A percentile compares a stretch with the other conserved stretches of the same genome.
Evolutionary conservation across 495 filamentous ascomycete genomes (phyloP).

Genomic region (Penicilliopsis zonata): DNA sequence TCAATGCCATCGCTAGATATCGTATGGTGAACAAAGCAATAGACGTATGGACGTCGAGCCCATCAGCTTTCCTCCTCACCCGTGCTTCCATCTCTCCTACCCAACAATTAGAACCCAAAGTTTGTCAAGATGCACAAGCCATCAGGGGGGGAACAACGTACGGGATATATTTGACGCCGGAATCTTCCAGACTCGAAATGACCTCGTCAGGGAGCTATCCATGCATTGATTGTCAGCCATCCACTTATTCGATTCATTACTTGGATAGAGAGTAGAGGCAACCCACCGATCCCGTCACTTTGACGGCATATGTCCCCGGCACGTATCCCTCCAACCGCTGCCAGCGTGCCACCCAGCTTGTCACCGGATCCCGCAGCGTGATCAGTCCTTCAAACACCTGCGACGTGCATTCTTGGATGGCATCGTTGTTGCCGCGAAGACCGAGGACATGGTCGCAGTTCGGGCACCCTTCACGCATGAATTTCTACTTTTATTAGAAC

Average conservation of each 20-base stretch:
- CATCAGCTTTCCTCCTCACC: constrained; percentile 33
- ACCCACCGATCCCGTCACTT: constrained; percentile 67
- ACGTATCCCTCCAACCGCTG: constrained; percentile 83
- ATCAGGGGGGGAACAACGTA: constrained; percentile 14
- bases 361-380: constrained; percentile 59
- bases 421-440: constrained; percentile 63
- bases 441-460: constrained; percentile 91
- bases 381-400: constrained; percentile 89
- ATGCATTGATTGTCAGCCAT: not conserved
- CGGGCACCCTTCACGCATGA: constrained; percentile 76
- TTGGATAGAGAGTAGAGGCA: constrained; percentile 1
- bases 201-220: constrained; percentile 52
- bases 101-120: too few relatives aligned
- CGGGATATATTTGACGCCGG: constrained; percentile 59
- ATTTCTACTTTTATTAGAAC: constrained; percentile 41
- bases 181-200: constrained; percentile 52
- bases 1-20: too few relatives aligned
- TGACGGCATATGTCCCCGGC: constrained; percentile 81
- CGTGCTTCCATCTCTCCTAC: constrained; percentile 38
- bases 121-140: too few relatives aligned
- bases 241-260: not conserved
- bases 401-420: constrained; percentile 84
- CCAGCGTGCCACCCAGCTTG: constrained; percentile 89
- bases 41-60: too few relatives aligned
- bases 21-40: too few relatives aligned